phyloP scores from a whole-genome alignment of 2,329 filamentous ascomycete genomes.

The Gaeumannomyces sp. region DNA sequence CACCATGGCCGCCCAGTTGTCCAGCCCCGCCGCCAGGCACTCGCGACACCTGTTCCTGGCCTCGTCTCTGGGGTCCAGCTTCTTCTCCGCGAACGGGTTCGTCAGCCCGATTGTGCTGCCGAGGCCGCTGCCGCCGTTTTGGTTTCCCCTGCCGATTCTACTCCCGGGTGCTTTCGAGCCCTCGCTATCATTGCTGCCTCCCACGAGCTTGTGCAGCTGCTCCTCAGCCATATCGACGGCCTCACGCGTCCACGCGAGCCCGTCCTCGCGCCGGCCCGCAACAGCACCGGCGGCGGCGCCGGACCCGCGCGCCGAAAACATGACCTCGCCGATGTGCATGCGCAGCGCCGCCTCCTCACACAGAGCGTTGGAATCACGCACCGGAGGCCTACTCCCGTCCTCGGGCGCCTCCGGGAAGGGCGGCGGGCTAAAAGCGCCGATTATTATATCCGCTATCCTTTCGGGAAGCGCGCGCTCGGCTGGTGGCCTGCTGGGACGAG shows the following conservation, averaged over 20 bases:
- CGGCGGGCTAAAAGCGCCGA: slow-evolving; percentile 33
- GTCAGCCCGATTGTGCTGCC: not conserved
- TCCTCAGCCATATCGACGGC: slow-evolving; percentile 76
- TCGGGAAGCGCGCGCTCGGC: not conserved
- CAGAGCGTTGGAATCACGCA: slow-evolving; percentile 56
- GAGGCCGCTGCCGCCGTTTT: not conserved
- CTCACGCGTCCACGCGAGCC: slow-evolving; percentile 83
- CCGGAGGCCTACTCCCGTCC: slow-evolving; percentile 62
- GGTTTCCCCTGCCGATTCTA: not conserved
- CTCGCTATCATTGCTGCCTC: slow-evolving; percentile 15
- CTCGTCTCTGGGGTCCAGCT: slow-evolving; percentile 18
- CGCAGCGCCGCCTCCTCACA: slow-evolving; percentile 85
- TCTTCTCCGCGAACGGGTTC: slow-evolving; percentile 15
- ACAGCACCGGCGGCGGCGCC: slow-evolving; percentile 23
- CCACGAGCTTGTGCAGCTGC: slow-evolving; percentile 44
- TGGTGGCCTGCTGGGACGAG: not conserved
- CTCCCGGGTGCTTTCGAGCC: not conserved
- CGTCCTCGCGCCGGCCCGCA: slow-evolving; percentile 49
- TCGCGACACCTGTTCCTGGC: slow-evolving; percentile 62
- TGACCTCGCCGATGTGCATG: slow-evolving; percentile 88
- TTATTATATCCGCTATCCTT: not conserved
- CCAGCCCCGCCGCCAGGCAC: slow-evolving; percentile 69
- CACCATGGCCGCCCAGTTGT: slow-evolving; percentile 82
- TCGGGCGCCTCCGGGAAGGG: slow-evolving; percentile 65
- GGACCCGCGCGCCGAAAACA: slow-evolving; percentile 59